Conservation (phyloP, 208 protist species). For the Leishmania turanica region DNA sequence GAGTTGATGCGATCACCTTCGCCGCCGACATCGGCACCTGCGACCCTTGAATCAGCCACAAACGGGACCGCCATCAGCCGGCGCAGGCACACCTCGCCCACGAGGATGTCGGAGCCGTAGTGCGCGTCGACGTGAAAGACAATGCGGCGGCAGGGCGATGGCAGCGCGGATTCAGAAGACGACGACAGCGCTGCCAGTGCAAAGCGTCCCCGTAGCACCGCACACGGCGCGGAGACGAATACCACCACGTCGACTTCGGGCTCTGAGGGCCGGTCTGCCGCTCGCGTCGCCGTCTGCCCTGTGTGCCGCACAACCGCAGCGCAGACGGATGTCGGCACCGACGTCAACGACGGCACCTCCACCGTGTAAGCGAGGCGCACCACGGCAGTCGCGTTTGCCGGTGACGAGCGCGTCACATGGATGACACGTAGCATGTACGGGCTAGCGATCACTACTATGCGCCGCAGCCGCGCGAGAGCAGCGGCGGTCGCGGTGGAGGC, state of each 20-base stretch:
- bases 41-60: background rate
- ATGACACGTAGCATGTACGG: conserved; percentile 58
- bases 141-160: background rate
- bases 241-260: conserved; percentile 13
- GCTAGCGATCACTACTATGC: conserved; percentile 51
- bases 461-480: conserved; percentile 4
- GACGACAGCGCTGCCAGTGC: background rate
- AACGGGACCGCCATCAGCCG: conserved; percentile 22
- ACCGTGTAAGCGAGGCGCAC: conserved; percentile 47
- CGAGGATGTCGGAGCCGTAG: conserved; percentile 13
- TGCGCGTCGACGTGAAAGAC: conserved; percentile 9
- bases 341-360: conserved; percentile 41
- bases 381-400: background rate
- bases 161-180: background rate
- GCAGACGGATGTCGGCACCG: conserved; percentile 50
- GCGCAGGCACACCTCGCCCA: conserved; percentile 27
- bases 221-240: conserved; percentile 18
- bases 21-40: background rate
- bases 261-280: background rate
- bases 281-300: background rate
- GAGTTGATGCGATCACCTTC: background rate
- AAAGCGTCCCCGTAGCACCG: conserved; percentile 27
- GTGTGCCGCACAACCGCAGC: conserved; percentile 14
- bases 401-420: conserved; percentile 9
- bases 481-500: background rate